Percentiles rank a stretch among this genome's conserved stretches.
These are phyloP conservation scores for Mortierella hygrophila DNA, from an alignment of 192 early-diverging fungal species.

Conservation along the genomic window DNA sequence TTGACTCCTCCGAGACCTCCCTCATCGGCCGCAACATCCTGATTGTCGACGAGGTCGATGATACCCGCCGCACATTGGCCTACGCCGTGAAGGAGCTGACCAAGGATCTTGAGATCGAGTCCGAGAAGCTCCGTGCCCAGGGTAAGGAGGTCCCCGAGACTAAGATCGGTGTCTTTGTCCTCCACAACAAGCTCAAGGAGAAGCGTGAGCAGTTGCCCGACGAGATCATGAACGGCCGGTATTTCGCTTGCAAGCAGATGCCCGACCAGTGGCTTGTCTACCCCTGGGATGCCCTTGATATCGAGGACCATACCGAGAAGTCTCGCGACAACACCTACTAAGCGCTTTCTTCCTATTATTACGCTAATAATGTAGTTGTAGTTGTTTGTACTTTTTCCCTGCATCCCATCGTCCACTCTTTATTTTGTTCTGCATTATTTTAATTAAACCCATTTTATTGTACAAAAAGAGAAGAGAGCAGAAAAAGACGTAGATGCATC, in stretches of 20 bases:
- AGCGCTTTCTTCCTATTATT: neutral
- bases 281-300: constrained; percentile 82
- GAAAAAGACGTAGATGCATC: no score
- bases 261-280: constrained; percentile 82
- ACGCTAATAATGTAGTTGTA: neutral
- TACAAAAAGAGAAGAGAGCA: no score
- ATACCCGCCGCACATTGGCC: constrained; percentile 78
- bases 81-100: constrained; percentile 79
- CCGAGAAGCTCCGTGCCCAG: constrained; percentile 40
- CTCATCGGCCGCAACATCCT: constrained; percentile 78
- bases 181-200: constrained; percentile 84
- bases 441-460: neutral
- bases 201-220: constrained; percentile 74
- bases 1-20: constrained; percentile 73
- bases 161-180: constrained; percentile 80
- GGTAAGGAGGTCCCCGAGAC: constrained; percentile 60
- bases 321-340: constrained; percentile 47
- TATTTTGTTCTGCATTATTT: neutral
- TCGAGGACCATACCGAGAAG: constrained; percentile 75
- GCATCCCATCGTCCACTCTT: no score
- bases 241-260: constrained; percentile 80
- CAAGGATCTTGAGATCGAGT: constrained; percentile 75
- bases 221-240: constrained; percentile 67
- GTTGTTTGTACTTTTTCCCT: neutral
- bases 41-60: constrained; percentile 87